Evolutionary conservation across 2,329 filamentous ascomycete species (phyloP), one percentile per base, ranked within the genome.

Genomic region (Aspergillus eucalypticola): DNA sequence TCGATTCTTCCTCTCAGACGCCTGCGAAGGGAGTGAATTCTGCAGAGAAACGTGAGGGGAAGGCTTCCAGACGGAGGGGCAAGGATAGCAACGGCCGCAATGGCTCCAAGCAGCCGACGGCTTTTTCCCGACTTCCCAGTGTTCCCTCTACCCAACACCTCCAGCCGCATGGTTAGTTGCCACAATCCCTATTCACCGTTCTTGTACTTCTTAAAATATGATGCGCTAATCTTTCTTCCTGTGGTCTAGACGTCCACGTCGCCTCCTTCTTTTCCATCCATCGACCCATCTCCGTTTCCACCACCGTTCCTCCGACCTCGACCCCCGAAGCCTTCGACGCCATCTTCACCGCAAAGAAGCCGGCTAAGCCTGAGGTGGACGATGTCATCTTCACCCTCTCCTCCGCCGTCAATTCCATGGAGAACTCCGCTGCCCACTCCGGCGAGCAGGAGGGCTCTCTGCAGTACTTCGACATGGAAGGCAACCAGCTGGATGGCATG

Each of bases 221-320:
- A 44, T 29, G 50, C 54, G 38, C 54, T 63, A 54, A 61, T 55
- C 53, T 44, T 53, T 53, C 54, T 53, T 35, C 21, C 23, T 27
- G 42, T n/a, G 19, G 8, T 64, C 5, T 66, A 98, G 95, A 96
- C 72, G 84, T 98, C 62, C 89, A 90, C 64, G 83, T 96, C 49
- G 95, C 94, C 7, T 90, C 90, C 61, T 98, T 99, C 83, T 98
- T 98, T 82, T 96, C 93, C 64, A 89, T 96, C 66, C 92, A 99
- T 79, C 88, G 95, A 63, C 95, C 95, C 49, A 94, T 99, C 71
- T 96, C 92, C 58, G 87, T 97, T 66, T 92, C 89, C 53, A 88
- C 89, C 69, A 88, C 89, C 67, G 88, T 96, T 72, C 95, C 90
- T 58, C 87, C 86, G 68, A 81, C 84, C 19, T 84, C 92, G 49